Evolutionary conservation across 2,329 filamentous ascomycete genomes (phyloP).

Genomic region (Nigrospora oryzae): DNA sequence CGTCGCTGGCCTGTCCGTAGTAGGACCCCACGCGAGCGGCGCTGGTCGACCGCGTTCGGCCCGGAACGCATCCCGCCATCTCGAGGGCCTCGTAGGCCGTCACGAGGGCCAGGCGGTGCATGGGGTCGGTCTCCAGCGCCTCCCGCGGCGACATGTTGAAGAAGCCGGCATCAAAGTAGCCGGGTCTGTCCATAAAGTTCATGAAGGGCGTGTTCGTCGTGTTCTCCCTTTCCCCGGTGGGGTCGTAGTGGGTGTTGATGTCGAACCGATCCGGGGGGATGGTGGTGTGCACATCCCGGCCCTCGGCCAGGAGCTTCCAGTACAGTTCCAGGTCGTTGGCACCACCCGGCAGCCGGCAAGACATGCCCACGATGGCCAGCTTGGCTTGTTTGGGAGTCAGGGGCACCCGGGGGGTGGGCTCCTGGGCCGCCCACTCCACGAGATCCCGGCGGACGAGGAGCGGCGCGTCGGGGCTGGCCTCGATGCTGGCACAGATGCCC

Average conservation of each 20-base stretch:
- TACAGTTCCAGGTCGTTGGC: background rate
- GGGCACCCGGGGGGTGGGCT: background rate
- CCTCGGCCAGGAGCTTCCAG: background rate
- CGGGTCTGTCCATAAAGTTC: background rate
- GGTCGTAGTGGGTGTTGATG: background rate
- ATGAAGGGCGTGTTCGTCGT: background rate
- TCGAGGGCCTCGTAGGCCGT: conserved; percentile 64
- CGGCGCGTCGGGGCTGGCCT: background rate
- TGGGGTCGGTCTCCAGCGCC: conserved; percentile 53
- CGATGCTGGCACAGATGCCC: background rate
- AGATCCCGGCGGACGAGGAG: background rate
- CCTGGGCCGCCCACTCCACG: background rate
- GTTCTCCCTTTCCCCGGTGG: background rate
- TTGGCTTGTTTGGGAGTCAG: conserved; percentile 46
- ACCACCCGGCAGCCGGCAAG: conserved; percentile 51
- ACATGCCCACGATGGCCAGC: conserved; percentile 58
- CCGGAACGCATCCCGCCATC: conserved; percentile 57
- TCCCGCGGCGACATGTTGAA: background rate
- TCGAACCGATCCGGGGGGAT: background rate
- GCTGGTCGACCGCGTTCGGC: conserved; percentile 54
- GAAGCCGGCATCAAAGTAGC: background rate
- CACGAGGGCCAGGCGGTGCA: conserved; percentile 56
- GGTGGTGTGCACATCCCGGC: background rate
- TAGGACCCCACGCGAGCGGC: conserved; percentile 52
- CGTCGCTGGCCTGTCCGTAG: conserved; percentile 68